These are phyloP conservation scores for Trichaptum fuscoviolaceum DNA, from an alignment of 768 basidiomycete genomes.

Conservation along the genomic window DNA sequence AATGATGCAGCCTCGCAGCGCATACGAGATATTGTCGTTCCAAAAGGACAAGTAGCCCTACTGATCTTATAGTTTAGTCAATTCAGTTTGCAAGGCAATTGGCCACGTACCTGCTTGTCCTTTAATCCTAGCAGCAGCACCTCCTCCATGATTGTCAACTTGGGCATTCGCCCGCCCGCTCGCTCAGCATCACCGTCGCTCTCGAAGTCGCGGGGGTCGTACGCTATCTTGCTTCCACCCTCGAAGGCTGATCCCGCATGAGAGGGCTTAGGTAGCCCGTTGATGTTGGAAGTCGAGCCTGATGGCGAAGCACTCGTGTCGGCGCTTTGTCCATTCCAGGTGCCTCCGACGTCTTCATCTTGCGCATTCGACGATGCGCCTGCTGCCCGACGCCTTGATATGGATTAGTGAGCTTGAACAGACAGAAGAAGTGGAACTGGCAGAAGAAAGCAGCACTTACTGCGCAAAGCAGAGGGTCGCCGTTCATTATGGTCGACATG, in stretches of 20 bases:
- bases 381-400: conserved; percentile 55
- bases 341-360: conserved; percentile 27
- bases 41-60: conserved; percentile 96
- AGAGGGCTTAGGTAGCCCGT: conserved; percentile 28
- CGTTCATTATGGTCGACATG: too few species aligned
- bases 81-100: neutral
- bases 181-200: conserved; percentile 57
- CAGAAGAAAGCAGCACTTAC: too few species aligned
- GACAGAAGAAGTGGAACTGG: too few species aligned
- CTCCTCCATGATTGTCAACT: conserved; percentile 95
- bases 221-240: conserved; percentile 85
- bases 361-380: conserved; percentile 30
- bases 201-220: conserved; percentile 83
- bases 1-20: conserved; percentile 95
- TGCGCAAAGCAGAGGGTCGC: too few species aligned
- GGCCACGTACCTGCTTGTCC: conserved; percentile 78
- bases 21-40: conserved; percentile 99
- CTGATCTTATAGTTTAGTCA: conserved; percentile 9
- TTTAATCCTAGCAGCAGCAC: conserved; percentile 90
- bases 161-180: conserved; percentile 69
- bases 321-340: conserved; percentile 5
- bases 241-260: conserved; percentile 83
- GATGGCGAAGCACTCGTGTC: conserved; percentile 21
- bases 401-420: too few species aligned
- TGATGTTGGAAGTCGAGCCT: conserved; percentile 3